Evolutionary conservation across 2,329 filamentous ascomycete genomes (phyloP).

Genomic region (Epicoccum nigrum): DNA sequence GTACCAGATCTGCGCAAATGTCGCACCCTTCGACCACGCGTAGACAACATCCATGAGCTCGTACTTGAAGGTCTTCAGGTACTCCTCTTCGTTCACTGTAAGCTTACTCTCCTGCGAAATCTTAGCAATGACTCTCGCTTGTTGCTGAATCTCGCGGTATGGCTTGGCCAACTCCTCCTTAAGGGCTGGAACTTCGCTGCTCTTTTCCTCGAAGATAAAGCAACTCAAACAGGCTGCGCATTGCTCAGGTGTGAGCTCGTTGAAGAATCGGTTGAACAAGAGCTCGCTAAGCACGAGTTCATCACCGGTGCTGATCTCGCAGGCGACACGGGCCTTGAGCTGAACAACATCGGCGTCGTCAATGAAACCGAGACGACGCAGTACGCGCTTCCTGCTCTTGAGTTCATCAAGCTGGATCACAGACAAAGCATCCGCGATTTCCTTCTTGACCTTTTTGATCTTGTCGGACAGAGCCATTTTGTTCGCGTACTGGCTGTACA

Average conservation of each 20-base stretch:
- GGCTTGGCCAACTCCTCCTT: slow-evolving; percentile 87
- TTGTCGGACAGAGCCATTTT: slow-evolving; percentile 78
- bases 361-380: slow-evolving; percentile 93
- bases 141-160: slow-evolving; percentile 82
- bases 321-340: slow-evolving; percentile 95
- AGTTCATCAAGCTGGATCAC: slow-evolving; percentile 95
- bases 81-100: slow-evolving; percentile 92
- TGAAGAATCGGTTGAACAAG: slow-evolving; percentile 97
- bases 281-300: slow-evolving; percentile 92
- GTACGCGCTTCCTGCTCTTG: slow-evolving; percentile 92
- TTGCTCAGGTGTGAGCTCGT: slow-evolving; percentile 86
- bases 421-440: slow-evolving; percentile 82
- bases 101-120: slow-evolving; percentile 95
- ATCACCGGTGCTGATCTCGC: slow-evolving; percentile 96
- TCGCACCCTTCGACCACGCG: slow-evolving; percentile 86
- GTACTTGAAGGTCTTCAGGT: slow-evolving; percentile 86
- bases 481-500: slow-evolving; percentile 84
- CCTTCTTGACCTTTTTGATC: slow-evolving; percentile 88
- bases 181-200: slow-evolving; percentile 72
- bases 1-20: slow-evolving; percentile 94
- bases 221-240: slow-evolving; percentile 86
- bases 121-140: slow-evolving; percentile 88
- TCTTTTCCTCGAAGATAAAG: slow-evolving; percentile 98
- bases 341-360: slow-evolving; percentile 95
- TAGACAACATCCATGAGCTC: slow-evolving; percentile 97